A percentile compares a stretch with the other conserved stretches of the same genome.
Evolutionary conservation across 495 filamentous ascomycete genomes (phyloP).

Genomic region (Penicillium angulare): DNA sequence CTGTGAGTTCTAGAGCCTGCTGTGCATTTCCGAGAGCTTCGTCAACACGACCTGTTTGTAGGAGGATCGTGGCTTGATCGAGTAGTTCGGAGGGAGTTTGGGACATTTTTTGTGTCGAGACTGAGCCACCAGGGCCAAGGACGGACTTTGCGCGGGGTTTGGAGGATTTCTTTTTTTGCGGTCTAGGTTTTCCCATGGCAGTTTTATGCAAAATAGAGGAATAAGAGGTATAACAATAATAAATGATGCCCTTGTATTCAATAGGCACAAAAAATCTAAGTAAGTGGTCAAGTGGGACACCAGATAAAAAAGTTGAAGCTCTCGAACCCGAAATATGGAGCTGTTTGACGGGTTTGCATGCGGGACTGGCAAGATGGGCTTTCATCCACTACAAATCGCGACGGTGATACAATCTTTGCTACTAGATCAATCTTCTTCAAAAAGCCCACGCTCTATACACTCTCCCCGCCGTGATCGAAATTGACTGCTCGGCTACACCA

Average conservation of each 20-base stretch:
- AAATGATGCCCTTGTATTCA: neutral
- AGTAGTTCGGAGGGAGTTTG: conserved; percentile 57
- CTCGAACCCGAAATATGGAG: conserved; percentile 32
- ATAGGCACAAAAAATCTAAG: neutral
- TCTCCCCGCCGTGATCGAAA: neutral
- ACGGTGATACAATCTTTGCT: conserved; percentile 12
- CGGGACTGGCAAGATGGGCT: conserved; percentile 35
- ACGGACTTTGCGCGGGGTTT: conserved; percentile 47
- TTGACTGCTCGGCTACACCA: neutral
- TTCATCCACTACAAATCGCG: conserved; percentile 9
- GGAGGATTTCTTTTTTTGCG: conserved; percentile 46
- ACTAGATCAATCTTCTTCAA: neutral
- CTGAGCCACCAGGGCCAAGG: conserved; percentile 42
- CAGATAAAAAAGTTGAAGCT: conserved; percentile 30
- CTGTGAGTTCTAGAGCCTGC: conserved; percentile 53
- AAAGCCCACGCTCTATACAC: neutral
- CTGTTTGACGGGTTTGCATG: conserved; percentile 52
- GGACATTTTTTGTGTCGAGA: conserved; percentile 48
- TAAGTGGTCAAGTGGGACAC: conserved; percentile 4
- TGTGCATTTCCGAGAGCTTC: conserved; percentile 65
- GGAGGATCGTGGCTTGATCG: conserved; percentile 62
- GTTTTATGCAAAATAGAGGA: conserved; percentile 4
- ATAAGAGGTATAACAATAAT: neutral
- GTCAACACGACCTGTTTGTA: conserved; percentile 69
- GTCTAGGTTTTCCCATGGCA: conserved; percentile 49